Evolutionary conservation across 768 basidiomycete genomes (phyloP), one percentile per base, ranked within the genome.

Genomic region (Naganishia friedmannii): DNA sequence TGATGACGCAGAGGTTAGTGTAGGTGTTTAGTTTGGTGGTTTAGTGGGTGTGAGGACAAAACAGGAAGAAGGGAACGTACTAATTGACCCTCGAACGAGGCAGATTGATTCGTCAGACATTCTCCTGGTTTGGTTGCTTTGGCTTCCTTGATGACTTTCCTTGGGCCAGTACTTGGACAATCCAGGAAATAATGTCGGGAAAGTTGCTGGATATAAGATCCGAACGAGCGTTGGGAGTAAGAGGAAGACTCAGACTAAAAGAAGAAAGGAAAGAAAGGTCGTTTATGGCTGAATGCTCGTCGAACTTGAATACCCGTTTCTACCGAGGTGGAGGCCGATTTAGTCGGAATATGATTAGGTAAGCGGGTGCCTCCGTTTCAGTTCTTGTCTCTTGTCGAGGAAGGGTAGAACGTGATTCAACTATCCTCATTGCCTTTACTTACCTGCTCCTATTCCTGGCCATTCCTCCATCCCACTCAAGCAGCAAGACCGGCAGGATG

Each of bases 61-160:
- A 34, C 5, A 17, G 29, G 9, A 10, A n/a, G 60, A 31, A 45
- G 6, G 28, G 26, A 3, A 54, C 69, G 51, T 42, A 70, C 69
- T 70, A 60, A 70, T 70, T 28, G 69, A 70, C 6, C 69, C 69
- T 37, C 69, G 69, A 10, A 70, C 69, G 48, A 70, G 69, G 26
- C 60, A 63, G 21, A 63, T 34, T 10, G 60, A 34, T 88, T 72
- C 82, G 53, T 45, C 37, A 53, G 34, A 58, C 37, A 26, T 28
- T 2, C 21, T 31, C 53, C 29, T 6, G 10, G n/a, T 5, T 23
- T 23, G 53, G 17, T 53, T 53, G 23, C 6, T 23, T 29, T 53
- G 53, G 53, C 17, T 17, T 53, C n/a, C n/a, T n/a, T n/a, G n/a
- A n/a, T n/a, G n/a, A n/a, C n/a, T 9, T 23, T 23, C 3, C 15